Percentiles rank a stretch among this genome's conserved stretches.
Conservation (phyloP, 2,329 filamentous ascomycete genomes). For the Talaromyces sp. region DNA sequence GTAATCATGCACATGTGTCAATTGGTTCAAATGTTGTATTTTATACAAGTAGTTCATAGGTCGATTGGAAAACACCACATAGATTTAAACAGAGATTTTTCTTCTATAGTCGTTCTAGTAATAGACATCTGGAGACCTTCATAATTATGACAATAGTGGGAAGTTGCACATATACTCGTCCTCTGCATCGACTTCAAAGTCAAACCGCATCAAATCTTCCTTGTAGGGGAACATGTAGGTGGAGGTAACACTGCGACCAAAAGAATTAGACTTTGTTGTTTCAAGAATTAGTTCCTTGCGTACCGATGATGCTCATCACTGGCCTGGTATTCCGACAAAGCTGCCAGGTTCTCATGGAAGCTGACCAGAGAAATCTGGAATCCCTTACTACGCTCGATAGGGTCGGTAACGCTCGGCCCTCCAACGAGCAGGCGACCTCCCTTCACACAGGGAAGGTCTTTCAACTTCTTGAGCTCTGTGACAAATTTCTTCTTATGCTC, state of each 20-base stretch:
- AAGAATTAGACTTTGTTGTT: not conserved
- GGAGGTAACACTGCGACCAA: conserved; percentile 51
- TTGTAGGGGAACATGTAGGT: conserved; percentile 57
- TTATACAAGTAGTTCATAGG: no score
- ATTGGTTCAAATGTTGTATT: no score
- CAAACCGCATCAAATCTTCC: conserved; percentile 57
- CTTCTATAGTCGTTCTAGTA: no score
- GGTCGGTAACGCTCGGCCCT: conserved; percentile 56
- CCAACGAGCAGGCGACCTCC: conserved; percentile 55
- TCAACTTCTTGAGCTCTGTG: conserved; percentile 53
- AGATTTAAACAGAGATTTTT: no score
- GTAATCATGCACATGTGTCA: no score
- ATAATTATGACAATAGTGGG: not conserved
- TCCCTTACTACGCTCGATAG: conserved; percentile 57
- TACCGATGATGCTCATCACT: conserved; percentile 57
- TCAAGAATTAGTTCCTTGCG: conserved; percentile 4
- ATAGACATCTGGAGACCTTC: no score
- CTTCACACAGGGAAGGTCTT: conserved; percentile 52
- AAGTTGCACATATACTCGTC: conserved; percentile 33
- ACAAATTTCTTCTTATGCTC: conserved; percentile 52
- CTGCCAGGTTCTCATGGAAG: conserved; percentile 51
- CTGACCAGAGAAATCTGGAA: conserved; percentile 57
- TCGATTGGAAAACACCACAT: no score
- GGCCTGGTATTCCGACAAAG: conserved; percentile 56
- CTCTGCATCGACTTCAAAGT: conserved; percentile 50